These are phyloP conservation scores for Ormosia emarginata DNA, from an alignment of 306 rosid species.

Conservation along the genomic window DNA sequence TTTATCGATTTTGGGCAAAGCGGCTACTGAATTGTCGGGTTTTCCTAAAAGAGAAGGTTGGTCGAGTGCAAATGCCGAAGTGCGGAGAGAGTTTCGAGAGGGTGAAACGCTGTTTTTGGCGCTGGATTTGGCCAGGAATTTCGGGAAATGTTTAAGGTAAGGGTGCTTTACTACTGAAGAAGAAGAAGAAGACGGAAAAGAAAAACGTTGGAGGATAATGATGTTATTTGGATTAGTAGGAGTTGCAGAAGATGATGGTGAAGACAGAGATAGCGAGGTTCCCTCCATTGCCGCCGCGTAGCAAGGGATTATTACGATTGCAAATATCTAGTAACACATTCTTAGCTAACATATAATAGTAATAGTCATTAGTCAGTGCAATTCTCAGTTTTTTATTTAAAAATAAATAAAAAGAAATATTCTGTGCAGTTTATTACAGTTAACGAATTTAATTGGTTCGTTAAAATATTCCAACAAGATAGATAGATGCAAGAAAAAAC, in stretches of 20 bases:
- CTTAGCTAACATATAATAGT: not conserved
- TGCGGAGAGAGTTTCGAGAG: constrained; percentile 37
- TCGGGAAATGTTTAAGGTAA: not conserved
- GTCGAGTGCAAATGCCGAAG: constrained; percentile 38
- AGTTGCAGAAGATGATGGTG: constrained; percentile 22
- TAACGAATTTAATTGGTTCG: too few relatives aligned
- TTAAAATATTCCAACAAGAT: too few relatives aligned
- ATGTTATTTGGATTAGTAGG: not conserved
- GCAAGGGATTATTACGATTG: not conserved
- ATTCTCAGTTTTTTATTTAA: too few relatives aligned
- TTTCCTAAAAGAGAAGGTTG: constrained; percentile 24
- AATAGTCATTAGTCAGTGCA: too few relatives aligned
- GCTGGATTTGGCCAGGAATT: not conserved
- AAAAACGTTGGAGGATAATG: constrained; percentile 2
- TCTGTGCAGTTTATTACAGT: too few relatives aligned
- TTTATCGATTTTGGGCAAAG: constrained; percentile 75
- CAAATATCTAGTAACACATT: not conserved
- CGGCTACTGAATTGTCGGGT: not conserved
- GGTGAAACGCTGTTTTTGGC: not conserved
- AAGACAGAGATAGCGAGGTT: constrained; percentile 17
- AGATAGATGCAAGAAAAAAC: too few relatives aligned
- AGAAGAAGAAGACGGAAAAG: constrained; percentile 11
- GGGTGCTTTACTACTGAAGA: constrained; percentile 6
- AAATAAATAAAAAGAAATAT: too few relatives aligned
- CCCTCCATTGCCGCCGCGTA: constrained; percentile 35